Percentiles rank a stretch among this genome's conserved stretches.
phyloP scores from a whole-genome alignment of 192 early-diverging fungal species.

The Mortierella claussenii region DNA sequence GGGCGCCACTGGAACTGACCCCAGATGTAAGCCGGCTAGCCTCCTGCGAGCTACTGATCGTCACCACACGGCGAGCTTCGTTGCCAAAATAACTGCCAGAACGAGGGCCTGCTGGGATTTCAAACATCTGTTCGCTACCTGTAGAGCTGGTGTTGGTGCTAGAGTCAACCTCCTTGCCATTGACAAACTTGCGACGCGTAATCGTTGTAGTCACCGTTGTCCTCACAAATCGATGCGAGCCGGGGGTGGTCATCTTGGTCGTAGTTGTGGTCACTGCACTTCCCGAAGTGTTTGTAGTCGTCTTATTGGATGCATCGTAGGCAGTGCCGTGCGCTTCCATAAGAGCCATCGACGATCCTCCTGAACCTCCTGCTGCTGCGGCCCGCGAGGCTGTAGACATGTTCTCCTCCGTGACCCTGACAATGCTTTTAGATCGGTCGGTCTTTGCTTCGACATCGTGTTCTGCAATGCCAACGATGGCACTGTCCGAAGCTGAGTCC shows the following conservation, averaged over 20 bases:
- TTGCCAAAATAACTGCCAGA: conserved; percentile 31
- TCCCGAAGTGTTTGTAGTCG: not conserved
- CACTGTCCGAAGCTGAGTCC: not conserved
- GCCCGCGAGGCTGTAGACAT: not conserved
- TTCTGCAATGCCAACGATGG: not conserved
- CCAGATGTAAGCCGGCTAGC: conserved; percentile 15
- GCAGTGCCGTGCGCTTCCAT: not conserved
- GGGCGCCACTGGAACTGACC: not conserved
- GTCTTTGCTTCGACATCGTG: not conserved
- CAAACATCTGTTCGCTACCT: conserved; percentile 43
- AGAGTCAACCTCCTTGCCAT: conserved; percentile 26
- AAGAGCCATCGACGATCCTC: not conserved
- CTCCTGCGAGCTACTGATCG: conserved; percentile 9
- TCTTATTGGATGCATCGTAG: not conserved
- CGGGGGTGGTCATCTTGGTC: conserved; percentile 28
- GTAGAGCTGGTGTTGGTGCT: conserved; percentile 16
- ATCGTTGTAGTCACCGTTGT: conserved; percentile 44
- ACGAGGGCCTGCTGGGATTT: conserved; percentile 37
- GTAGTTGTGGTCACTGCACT: not conserved
- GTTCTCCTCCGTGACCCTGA: not conserved
- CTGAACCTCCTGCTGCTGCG: not conserved
- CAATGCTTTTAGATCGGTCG: not conserved
- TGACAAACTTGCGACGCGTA: conserved; percentile 35
- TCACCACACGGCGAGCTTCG: conserved; percentile 11
- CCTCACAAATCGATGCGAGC: conserved; percentile 31